Percentiles rank a stretch among this genome's conserved stretches.
Evolutionary conservation across 441 rosid genomes (phyloP).

Genomic region (Bruguiera hainesii): DNA sequence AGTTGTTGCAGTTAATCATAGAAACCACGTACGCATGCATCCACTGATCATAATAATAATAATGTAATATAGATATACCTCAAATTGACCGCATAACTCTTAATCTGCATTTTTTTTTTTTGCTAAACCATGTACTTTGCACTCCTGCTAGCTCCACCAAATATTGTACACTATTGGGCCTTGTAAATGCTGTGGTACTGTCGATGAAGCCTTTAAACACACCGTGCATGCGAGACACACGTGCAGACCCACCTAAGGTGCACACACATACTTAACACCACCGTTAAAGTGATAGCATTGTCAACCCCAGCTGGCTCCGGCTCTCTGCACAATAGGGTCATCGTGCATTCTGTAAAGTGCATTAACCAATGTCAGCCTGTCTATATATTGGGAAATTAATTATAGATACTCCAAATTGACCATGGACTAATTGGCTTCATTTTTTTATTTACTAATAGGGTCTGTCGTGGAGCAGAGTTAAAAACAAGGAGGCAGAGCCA

Average conservation of each 20-base stretch:
- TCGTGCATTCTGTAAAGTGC: slow-evolving; percentile 15
- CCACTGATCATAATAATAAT: too few relatives aligned
- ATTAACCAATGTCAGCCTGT: slow-evolving; percentile 28
- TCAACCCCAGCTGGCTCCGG: slow-evolving; percentile 13
- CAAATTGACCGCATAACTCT: too few relatives aligned
- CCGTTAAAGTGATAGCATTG: not conserved
- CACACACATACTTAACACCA: not conserved
- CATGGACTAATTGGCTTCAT: not conserved
- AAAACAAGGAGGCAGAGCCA: not conserved
- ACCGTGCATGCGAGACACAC: slow-evolving; percentile 18
- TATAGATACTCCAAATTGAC: not conserved
- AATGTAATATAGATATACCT: too few relatives aligned
- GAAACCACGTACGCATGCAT: too few relatives aligned
- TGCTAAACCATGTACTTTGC: not conserved
- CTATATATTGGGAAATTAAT: slow-evolving; percentile 4
- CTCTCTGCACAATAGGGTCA: not conserved
- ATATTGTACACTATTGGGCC: not conserved
- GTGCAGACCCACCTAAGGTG: slow-evolving; percentile 7
- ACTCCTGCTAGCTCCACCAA: not conserved
- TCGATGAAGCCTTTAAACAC: slow-evolving; percentile 4
- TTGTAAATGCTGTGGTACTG: slow-evolving; percentile 6
- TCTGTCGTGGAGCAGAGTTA: slow-evolving; percentile 1
- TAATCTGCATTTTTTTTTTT: not conserved
- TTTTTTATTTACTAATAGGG: not conserved
- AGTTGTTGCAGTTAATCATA: too few relatives aligned